Evolutionary conservation across 495 filamentous ascomycete species (phyloP).

Genomic region (Sporormia fimetaria): DNA sequence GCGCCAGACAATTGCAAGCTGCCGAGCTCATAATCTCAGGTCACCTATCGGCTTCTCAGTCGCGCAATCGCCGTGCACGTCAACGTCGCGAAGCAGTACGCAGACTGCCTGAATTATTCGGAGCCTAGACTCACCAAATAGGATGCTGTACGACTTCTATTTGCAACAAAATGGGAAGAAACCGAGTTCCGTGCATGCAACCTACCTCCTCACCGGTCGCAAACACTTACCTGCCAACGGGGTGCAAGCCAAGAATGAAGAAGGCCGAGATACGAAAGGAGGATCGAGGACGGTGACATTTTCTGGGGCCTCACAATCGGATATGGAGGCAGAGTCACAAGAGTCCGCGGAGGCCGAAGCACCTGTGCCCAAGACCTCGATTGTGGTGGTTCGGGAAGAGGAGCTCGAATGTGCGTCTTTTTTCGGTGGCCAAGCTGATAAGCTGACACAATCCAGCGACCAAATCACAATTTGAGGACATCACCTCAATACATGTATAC

Average conservation of each 20-base stretch:
- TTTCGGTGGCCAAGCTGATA: neutral
- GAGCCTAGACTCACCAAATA: conserved; percentile 32
- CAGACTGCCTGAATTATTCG: conserved; percentile 9
- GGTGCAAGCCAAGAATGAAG: conserved; percentile 39
- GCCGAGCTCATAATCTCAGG: conserved; percentile 40
- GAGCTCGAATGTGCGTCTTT: conserved; percentile 53
- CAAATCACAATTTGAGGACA: conserved; percentile 54
- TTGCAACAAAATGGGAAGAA: conserved; percentile 64
- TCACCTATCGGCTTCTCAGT: conserved; percentile 75
- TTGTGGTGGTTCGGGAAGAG: conserved; percentile 71
- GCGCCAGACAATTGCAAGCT: no score
- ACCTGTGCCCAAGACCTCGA: conserved; percentile 38
- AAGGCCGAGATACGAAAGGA: no score
- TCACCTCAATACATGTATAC: conserved; percentile 75
- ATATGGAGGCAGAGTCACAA: conserved; percentile 39
- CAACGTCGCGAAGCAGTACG: conserved; percentile 72
- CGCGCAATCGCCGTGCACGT: conserved; percentile 69
- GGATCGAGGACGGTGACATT: no score
- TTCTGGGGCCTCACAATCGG: conserved; percentile 50
- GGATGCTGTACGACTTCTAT: conserved; percentile 89
- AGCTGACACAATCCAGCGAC: conserved; percentile 42
- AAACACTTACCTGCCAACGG: conserved; percentile 29
- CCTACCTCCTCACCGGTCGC: conserved; percentile 69
- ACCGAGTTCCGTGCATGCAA: conserved; percentile 66
- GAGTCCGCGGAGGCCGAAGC: conserved; percentile 29